Percentiles rank a stretch among this genome's conserved stretches.
Evolutionary conservation across 1,284 basidiomycete genomes (phyloP).

Genomic region (Fistulinella staudtii): DNA sequence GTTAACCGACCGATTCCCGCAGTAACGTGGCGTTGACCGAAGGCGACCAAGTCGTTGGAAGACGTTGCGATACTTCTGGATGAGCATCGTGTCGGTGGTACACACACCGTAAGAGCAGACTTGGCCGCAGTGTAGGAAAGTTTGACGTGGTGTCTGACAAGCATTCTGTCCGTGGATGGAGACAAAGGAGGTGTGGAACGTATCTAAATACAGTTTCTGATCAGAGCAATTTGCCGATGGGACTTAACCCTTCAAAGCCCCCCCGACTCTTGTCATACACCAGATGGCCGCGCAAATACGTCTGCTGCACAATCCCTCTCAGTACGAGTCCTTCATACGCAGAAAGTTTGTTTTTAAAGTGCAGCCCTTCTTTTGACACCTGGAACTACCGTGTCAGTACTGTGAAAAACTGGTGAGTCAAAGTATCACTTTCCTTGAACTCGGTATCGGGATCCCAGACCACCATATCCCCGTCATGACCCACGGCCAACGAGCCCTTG

Average conservation of each 20-base stretch:
- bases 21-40: conserved; percentile 66
- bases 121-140: neutral
- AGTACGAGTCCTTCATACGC: conserved; percentile 78
- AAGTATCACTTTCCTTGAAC: conserved; percentile 44
- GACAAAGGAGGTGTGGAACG: too few species aligned
- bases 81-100: neutral
- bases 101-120: too few species aligned
- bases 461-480: conserved; percentile 81
- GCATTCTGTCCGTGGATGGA: too few species aligned
- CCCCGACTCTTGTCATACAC: conserved; percentile 50
- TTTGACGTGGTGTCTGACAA: too few species aligned
- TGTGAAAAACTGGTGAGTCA: conserved; percentile 1
- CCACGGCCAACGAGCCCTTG: conserved; percentile 73
- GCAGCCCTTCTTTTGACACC: conserved; percentile 69
- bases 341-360: conserved; percentile 91
- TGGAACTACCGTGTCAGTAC: conserved; percentile 30
- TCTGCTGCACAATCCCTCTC: conserved; percentile 68
- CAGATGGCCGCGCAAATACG: conserved; percentile 70
- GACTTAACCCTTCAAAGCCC: conserved; percentile 34
- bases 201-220: too few species aligned
- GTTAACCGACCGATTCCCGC: conserved; percentile 65
- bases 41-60: conserved; percentile 31
- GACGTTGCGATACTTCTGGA: conserved; percentile 21
- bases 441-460: conserved; percentile 75
- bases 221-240: conserved; percentile 34